Base-by-base conservation (phyloP, 108 stramenopile genomes). In the Skeletonema potamos region DNA sequence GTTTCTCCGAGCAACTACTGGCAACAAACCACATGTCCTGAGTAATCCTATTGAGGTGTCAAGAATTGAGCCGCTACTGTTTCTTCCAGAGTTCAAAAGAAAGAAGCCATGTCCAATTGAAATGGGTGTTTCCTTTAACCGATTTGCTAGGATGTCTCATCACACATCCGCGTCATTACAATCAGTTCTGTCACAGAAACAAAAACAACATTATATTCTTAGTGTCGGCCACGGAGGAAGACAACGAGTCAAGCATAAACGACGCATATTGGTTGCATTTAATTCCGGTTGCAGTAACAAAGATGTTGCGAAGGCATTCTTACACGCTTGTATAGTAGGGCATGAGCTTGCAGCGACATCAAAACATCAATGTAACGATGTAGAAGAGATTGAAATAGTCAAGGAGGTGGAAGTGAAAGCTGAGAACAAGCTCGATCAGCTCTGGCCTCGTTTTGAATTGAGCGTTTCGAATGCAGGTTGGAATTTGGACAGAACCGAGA, bases 41-140 rank as follows among this genome's bases (percentile, higher is more conserved):
- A 69, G 80, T 41, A 81, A 64, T 41, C 92, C 92, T 51, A n/a
- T 20, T 41, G 76, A 87, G 54, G 54, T 87, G 34, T 85, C 92
- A 24, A 72, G 39, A 58, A 74, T 6, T 6, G 92, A 94, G 61
- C 87, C 90, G 39, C 76, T 94, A 6, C 74, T 89, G 66, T 94
- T 94, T 69, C 64, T 71, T 54, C 68, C 82, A 17, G 64, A 76
- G 26, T 56, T 37, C 15, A 77, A n/a, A 28, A 68, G 68, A 55
- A 68, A 28, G 24, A 13, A 62, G 12, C 28, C 37, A 70, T 83
- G 72, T 59, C 77, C 77, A 26, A 79, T 90, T 66, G 62, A 44
- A 15, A 77, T 85, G 48, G 88, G 88, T 41, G 74, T 86, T 10
- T 83, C 86, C 17, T 90, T 87, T 64, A 68, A 86, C 60, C 76